Base-by-base conservation (phyloP, 1,139 yeast species). In the Yamadazyma friedrichii region DNA sequence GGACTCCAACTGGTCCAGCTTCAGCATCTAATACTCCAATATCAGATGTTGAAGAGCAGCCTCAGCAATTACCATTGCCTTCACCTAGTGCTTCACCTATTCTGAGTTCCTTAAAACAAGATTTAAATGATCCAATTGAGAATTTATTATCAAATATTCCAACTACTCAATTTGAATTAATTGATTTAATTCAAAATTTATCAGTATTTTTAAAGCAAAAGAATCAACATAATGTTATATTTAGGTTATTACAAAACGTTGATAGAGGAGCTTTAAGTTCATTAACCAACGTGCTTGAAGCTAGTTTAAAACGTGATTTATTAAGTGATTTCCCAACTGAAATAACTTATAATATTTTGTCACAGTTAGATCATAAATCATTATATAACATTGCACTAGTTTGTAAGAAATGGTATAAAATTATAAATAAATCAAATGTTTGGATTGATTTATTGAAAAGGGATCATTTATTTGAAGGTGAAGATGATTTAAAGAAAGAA, bases 281-380 rank as follows among this genome's bases (percentile, higher is more conserved):
- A 28, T 64, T 93, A 41, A 75, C 80, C 30, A 76, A 79, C 15
- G 56, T 79, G 9, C 72, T 93, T 15, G 74, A 77, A 38, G 69
- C 71, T 29, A 76, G 84, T 15, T 73, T 93, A 54, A 78, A 79
- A 50, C 76, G 94, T 50, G 98, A 93, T 56, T 65, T 93, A 34
- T 61, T 93, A 11, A 62, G 81, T 16, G 68, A 76, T 41, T 64
- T 93, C 20, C 98, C 99, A 0, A 58, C 78, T 3, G 98, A 93
- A 57, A 70, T 93, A n/a, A 64, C 89, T 1, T 68, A 78, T 52
- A 76, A 81, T 39, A 80, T 93, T n/a, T 67, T 94, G 41, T 66
- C 77, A 2, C 75, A 78, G 44, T 67, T 93, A 40, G 94, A 88
- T 54, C 76, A 78, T 49, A 60, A 67, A 40, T 79, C 94, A 3